Conservation (phyloP, 768 basidiomycete species). For the Naganishia kalamii region DNA sequence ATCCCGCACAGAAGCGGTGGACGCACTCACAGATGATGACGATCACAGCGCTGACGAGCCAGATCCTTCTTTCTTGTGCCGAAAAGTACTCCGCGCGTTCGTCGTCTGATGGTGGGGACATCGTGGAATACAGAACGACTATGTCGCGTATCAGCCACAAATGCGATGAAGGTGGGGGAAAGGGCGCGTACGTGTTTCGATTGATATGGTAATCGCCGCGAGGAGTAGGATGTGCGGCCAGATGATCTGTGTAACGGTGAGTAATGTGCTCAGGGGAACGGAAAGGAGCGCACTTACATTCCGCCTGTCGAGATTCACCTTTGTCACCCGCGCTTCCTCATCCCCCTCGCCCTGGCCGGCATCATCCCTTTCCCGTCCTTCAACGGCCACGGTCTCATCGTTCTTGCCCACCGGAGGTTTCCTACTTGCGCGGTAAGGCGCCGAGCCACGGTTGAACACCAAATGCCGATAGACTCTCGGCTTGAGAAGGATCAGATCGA, state of each 20-base stretch:
- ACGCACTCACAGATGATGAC: background rate
- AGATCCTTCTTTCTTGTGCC: background rate
- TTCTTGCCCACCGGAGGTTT: background rate
- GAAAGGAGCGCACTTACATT: background rate
- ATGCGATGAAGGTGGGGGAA: background rate
- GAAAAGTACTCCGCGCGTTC: background rate
- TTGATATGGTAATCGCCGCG: background rate
- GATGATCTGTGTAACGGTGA: background rate
- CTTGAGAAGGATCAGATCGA: conserved; percentile 46
- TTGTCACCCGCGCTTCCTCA: background rate
- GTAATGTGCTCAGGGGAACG: background rate
- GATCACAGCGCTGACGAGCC: background rate
- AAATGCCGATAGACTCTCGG: conserved; percentile 44
- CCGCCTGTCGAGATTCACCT: background rate
- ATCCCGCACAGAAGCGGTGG: too few species aligned
- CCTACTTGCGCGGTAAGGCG: conserved; percentile 22
- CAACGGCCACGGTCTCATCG: background rate
- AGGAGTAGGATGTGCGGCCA: background rate
- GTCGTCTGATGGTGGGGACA: background rate
- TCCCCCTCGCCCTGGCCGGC: background rate
- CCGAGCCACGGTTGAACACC: conserved; percentile 41
- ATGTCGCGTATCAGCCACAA: background rate
- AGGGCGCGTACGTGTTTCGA: conserved; percentile 20
- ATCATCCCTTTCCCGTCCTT: background rate
- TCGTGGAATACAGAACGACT: conserved; percentile 2